These are phyloP conservation scores for Ophiostoma angusticollis DNA, from an alignment of 2,329 filamentous ascomycete species.

Conservation along the genomic window DNA sequence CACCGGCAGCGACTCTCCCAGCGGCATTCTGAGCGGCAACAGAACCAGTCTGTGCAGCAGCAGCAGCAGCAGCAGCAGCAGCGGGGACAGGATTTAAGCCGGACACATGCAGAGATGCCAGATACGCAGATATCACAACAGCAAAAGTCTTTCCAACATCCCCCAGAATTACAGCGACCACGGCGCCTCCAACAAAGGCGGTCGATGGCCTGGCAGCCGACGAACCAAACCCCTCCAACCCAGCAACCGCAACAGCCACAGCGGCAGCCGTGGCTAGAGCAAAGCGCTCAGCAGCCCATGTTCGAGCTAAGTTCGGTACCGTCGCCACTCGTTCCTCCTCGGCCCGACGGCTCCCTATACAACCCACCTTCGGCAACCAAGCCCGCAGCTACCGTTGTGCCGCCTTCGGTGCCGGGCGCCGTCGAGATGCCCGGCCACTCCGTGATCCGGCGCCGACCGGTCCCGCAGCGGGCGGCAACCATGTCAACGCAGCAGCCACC, in stretches of 20 bases:
- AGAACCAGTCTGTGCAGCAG: neutral
- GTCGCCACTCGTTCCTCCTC: neutral
- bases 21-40: neutral
- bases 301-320: slow-evolving; percentile 4
- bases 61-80: slow-evolving; percentile 6
- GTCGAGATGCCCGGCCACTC: slow-evolving; percentile 1
- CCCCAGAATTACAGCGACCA: too few species aligned
- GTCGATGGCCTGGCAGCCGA: neutral
- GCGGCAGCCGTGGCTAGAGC: neutral
- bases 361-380: neutral
- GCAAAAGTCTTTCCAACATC: neutral
- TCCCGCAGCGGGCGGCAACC: too few species aligned
- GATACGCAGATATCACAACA: too few species aligned
- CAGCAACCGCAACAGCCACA: neutral
- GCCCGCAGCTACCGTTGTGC: neutral
- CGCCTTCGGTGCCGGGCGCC: neutral
- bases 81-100: too few species aligned
- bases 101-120: too few species aligned
- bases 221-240: neutral
- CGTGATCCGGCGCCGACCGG: slow-evolving; percentile 9
- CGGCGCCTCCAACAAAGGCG: too few species aligned
- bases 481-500: too few species aligned
- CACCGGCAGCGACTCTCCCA: slow-evolving; percentile 11
- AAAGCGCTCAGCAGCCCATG: neutral
- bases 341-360: slow-evolving; percentile 1